Base-by-base conservation (phyloP, 1,284 basidiomycete species). In the Butyriboletus appendiculatus region DNA sequence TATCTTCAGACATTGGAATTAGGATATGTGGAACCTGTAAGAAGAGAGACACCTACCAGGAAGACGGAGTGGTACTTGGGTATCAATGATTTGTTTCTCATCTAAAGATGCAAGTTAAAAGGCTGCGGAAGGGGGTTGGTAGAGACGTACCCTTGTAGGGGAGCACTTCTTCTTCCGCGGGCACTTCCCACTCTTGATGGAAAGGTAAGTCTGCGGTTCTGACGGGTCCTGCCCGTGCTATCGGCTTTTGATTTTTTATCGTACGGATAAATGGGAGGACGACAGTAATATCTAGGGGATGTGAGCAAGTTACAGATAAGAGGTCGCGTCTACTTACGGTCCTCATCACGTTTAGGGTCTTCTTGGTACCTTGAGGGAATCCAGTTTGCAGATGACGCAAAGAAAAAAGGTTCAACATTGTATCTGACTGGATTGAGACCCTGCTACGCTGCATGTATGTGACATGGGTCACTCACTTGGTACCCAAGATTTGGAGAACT, bases 311-410 rank as follows among this genome's bases (percentile, higher is more conserved):
- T 14, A 6, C 15, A n/a, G 11, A 18, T 0, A 3, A 2, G 30
- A n/a, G 6, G 20, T 18, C 3, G 10, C 1, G 5, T 32, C 20
- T n/a, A 69, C 81, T 62, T 61, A 84, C 81, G 81, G 60, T 84
- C 81, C 42, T 73, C 56, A 1, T 65, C 56, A 18, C 52, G 50
- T 16, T 68, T 60, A 4, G 76, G 66, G 44, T 77, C 73, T 52
- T 81, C 78, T 57, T 80, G 77, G 57, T 81, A 82, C 50, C 79
- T 73, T 3, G 80, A 73, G 1, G 81, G 82, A 48, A 83, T 84
- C 76, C 79, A 80, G 45, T 81, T 80, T 18, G 75, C 61, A 0
- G 81, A 80, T 2, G 81, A 82, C 0, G 82, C 77, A 58, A 82
- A 84, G 59, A 79, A 84, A 65, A 82, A 84, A 2, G 82, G 82